Evolutionary conservation across 805 yeast genomes (phyloP), one percentile per base, ranked within the genome.

Genomic region (Maudiozyma bulderi): DNA sequence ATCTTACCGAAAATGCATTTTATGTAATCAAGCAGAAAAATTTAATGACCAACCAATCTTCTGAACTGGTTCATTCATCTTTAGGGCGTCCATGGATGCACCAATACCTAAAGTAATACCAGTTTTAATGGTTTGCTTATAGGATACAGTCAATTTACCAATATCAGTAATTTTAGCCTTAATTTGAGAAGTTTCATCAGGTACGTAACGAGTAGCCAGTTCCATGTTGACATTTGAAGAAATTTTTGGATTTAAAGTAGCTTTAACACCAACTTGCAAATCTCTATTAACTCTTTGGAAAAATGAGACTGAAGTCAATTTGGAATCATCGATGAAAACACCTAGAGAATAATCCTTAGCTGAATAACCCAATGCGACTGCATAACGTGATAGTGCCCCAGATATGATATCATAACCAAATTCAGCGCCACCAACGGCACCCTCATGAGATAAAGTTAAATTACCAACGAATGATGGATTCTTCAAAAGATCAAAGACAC

Each of bases 211-310:
- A 71, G 96, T 81, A 62, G 96, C 98, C 57, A 90, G 85, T 79
- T 93, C 99, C 64, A 93, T 82, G 65, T 84, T 87, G 62, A 90
- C 96, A 66, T 89, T 80, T 46, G 84, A 70, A 53, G 67, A 67
- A 44, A 80, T 68, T 71, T 80, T 78, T 55, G 95, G 82, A 76
- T 89, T 96, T 82, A 91, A 87, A 58, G 93, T 82, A 64, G 96
- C 96, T 79, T 86, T 90, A 66, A 97, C 95, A 76, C 97, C 99
- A 63, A 89, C 95, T 80, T 93, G 96, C 61, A 91, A 87, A 61
- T 75, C 72, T 58, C 95, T 86, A 62, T 89, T 80, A 55, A 93
- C 95, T 73, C 80, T 85, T 84, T 93, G 97, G 88, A 82, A 93
- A 82, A 90, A 89, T 61, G 96, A 91, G 61, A 96, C 96, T 54